Conservation (phyloP, 352 stramenopile genomes). For the Phytophthora fragariae region DNA sequence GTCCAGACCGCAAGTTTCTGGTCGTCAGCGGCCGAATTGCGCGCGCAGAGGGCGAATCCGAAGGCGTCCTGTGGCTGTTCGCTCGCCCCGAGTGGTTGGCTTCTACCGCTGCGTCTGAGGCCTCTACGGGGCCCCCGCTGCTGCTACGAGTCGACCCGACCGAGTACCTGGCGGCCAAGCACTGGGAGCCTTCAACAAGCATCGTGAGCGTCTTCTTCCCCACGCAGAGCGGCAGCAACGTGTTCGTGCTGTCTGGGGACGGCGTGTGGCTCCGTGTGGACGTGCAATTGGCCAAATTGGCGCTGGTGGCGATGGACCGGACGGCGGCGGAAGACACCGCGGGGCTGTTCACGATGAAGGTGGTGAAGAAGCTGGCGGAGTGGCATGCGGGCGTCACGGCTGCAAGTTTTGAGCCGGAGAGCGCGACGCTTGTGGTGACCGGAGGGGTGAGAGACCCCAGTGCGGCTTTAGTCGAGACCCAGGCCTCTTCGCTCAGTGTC, state of each 20-base stretch:
- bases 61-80: constrained; percentile 58
- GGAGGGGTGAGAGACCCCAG: constrained; percentile 68
- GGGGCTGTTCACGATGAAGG: constrained; percentile 46
- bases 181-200: constrained; percentile 45
- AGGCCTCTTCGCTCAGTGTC: constrained; percentile 71
- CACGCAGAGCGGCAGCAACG: constrained; percentile 35
- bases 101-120: not conserved
- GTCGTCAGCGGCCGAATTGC: constrained; percentile 48
- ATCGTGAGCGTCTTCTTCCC: constrained; percentile 58
- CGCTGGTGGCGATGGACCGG: constrained; percentile 44
- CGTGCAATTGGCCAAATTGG: constrained; percentile 59
- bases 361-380: constrained; percentile 54
- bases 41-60: constrained; percentile 16
- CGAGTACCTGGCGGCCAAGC: constrained; percentile 49
- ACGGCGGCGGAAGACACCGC: constrained; percentile 15
- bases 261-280: constrained; percentile 54
- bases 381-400: constrained; percentile 69
- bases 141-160: constrained; percentile 45
- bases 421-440: constrained; percentile 55
- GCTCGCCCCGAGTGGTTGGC: constrained; percentile 50
- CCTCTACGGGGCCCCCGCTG: constrained; percentile 23
- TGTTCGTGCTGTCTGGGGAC: constrained; percentile 55
- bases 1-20: constrained; percentile 59
- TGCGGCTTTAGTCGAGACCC: constrained; percentile 49
- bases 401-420: constrained; percentile 49